Evolutionary conservation across 257 asterid species (phyloP), one percentile per base, ranked within the genome.

Genomic region (Capsicum baccatum): DNA sequence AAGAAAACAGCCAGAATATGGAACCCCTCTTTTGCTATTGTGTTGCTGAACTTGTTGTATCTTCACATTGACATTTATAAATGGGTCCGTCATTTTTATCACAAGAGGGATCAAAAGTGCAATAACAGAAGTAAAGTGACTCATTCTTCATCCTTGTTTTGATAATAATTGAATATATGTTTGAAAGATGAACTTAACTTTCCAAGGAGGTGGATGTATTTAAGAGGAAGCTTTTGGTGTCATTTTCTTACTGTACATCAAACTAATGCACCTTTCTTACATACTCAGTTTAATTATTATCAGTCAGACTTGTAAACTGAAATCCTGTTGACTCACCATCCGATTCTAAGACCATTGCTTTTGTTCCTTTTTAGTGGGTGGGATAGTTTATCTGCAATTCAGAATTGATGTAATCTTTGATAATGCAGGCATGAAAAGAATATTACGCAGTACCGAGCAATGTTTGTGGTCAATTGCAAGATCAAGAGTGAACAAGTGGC

Each of bases 401-500:
- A 7, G 81, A 76, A 13, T 14, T 52, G 63, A 76, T 52, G 44
- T 5, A 8, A 19, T 64, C 85, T 52, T 83, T 26, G 71, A 79
- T 68, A 55, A 83, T 89, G 91, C 91, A 94, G 98, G 96, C 98
- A 94, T 69, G 99, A 93, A 79, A 94, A 74, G 83, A 88, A 90
- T 42, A 87, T 92, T 21, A 94, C 97, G 35, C 97, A 91, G 83
- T 96, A 94, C 89, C 89, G 96, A 79, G 99, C 99, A 62, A 90
- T 94, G 11, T 92, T 94, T 89, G 98, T 96, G 26, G 90, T 87
- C 59, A 96, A 96, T 85, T 96, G 98, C 84, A 93, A 86, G 91
- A 92, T 93, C 71, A 88, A 84, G 84, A 83, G 59, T 0, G 89
- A 91, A 84, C 85, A 73, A 62, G 89, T 85, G 69, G 17, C 91